These are phyloP conservation scores for Henckelia pumila DNA, from an alignment of 257 asterid species.

Conservation along the genomic window DNA sequence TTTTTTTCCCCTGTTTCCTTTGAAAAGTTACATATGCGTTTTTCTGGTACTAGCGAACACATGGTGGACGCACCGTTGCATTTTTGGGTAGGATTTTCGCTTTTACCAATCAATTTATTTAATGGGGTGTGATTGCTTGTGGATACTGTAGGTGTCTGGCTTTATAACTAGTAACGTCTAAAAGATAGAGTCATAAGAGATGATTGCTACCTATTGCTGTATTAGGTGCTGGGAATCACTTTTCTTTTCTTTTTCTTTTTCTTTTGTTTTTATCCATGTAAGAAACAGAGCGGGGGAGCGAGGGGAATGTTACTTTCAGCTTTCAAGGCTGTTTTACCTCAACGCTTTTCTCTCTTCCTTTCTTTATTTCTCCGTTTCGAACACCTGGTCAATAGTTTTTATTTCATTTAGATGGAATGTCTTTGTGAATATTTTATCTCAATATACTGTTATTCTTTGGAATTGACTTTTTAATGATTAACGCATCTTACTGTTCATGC, in stretches of 20 bases:
- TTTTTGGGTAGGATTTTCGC: too few relatives aligned
- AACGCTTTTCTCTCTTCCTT: too few relatives aligned
- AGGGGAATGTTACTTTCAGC: not conserved
- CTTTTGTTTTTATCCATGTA: not conserved
- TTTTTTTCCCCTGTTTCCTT: not conserved
- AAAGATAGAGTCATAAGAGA: not conserved
- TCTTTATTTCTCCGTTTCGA: not conserved
- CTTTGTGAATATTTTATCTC: not conserved
- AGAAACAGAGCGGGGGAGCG: not conserved
- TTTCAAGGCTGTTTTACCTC: not conserved
- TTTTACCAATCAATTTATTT: too few relatives aligned
- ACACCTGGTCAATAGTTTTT: not conserved
- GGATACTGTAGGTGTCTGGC: not conserved
- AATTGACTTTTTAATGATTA: not conserved
- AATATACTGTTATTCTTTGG: not conserved
- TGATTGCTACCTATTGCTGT: not conserved
- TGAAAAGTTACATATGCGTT: not conserved
- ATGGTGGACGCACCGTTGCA: not conserved
- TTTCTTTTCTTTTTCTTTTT: not conserved
- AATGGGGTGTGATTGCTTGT: not conserved
- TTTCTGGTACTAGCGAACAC: not conserved
- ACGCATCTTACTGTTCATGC: too few relatives aligned
- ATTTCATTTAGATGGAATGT: not conserved
- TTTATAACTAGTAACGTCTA: too few relatives aligned
- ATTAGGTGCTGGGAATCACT: not conserved